These are phyloP conservation scores for Globisporangium apiculatum DNA, from an alignment of 352 stramenopile species.

Conservation along the genomic window DNA sequence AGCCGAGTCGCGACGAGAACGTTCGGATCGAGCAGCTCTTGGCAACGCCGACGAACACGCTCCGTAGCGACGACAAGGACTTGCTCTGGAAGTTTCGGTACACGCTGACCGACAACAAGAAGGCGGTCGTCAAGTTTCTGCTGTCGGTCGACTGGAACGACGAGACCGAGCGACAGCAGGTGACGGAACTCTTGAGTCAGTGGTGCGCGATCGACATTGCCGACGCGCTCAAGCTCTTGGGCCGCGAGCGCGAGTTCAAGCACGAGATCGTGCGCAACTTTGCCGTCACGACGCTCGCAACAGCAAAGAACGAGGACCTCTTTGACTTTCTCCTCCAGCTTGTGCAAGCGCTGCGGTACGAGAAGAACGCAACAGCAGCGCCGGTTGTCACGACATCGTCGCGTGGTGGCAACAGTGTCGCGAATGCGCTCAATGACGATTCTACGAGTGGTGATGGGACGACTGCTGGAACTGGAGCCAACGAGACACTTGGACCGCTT, in stretches of 20 bases:
- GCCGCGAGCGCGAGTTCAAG: conserved; percentile 86
- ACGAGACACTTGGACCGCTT: conserved; percentile 53
- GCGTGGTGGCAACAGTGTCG: conserved; percentile 12
- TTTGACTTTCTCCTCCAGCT: conserved; percentile 97
- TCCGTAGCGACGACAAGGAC: conserved; percentile 90
- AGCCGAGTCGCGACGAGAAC: conserved; percentile 94
- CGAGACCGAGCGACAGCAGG: conserved; percentile 95
- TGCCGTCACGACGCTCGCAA: conserved; percentile 93
- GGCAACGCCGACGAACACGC: conserved; percentile 89
- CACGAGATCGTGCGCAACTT: conserved; percentile 92
- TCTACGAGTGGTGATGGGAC: conserved; percentile 16
- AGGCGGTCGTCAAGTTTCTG: conserved; percentile 97
- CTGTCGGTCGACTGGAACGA: conserved; percentile 98
- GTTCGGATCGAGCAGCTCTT: conserved; percentile 91
- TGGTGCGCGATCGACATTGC: conserved; percentile 95
- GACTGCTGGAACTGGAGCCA: too few relatives aligned
- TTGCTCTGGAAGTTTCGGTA: conserved; percentile 96
- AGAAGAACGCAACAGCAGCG: conserved; percentile 31
- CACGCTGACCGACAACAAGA: conserved; percentile 92
- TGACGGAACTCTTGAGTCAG: conserved; percentile 67
- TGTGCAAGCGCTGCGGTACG: conserved; percentile 95
- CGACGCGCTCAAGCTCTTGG: conserved; percentile 96
- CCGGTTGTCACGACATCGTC: conserved; percentile 22
- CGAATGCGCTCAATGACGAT: conserved; percentile 10
- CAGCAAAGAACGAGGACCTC: conserved; percentile 96